phyloP scores from a whole-genome alignment of 805 yeast genomes.

The Cyberlindnera lachancei region DNA sequence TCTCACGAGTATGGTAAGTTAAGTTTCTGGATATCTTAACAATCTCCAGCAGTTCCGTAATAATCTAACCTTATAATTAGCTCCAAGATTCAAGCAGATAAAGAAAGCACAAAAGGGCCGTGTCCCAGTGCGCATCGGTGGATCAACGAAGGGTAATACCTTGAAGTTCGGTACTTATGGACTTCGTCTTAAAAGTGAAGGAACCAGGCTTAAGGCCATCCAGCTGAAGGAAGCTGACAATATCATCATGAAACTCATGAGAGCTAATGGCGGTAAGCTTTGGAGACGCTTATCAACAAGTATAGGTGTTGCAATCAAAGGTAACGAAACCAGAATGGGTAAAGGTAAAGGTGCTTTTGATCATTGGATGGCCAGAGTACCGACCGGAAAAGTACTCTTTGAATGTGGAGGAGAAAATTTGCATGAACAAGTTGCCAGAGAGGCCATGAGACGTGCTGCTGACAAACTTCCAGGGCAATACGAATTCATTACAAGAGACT shows the following conservation, averaged over 20 bases:
- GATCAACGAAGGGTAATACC: slow-evolving; percentile 82
- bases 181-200: slow-evolving; percentile 81
- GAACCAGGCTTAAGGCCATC: slow-evolving; percentile 75
- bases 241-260: slow-evolving; percentile 73
- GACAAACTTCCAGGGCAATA: slow-evolving; percentile 88
- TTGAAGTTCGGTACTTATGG: slow-evolving; percentile 80
- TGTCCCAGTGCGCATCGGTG: slow-evolving; percentile 91
- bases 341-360: slow-evolving; percentile 98
- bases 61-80: slow-evolving; percentile 4
- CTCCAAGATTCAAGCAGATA: slow-evolving; percentile 23
- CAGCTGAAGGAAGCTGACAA: slow-evolving; percentile 89
- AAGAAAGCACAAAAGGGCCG: slow-evolving; percentile 89
- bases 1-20: slow-evolving; percentile 20
- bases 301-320: slow-evolving; percentile 89
- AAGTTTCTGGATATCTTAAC: neutral
- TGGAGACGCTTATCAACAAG: slow-evolving; percentile 79
- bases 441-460: slow-evolving; percentile 83
- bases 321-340: slow-evolving; percentile 99
- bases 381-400: slow-evolving; percentile 88
- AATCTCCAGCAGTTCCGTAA: neutral
- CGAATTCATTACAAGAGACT: slow-evolving; percentile 66
- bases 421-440: slow-evolving; percentile 86
- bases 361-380: slow-evolving; percentile 94
- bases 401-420: slow-evolving; percentile 70
- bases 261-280: slow-evolving; percentile 68